These are phyloP conservation scores for Megacollybia platyphylla DNA, from an alignment of 1,284 basidiomycete genomes.

Conservation along the genomic window DNA sequence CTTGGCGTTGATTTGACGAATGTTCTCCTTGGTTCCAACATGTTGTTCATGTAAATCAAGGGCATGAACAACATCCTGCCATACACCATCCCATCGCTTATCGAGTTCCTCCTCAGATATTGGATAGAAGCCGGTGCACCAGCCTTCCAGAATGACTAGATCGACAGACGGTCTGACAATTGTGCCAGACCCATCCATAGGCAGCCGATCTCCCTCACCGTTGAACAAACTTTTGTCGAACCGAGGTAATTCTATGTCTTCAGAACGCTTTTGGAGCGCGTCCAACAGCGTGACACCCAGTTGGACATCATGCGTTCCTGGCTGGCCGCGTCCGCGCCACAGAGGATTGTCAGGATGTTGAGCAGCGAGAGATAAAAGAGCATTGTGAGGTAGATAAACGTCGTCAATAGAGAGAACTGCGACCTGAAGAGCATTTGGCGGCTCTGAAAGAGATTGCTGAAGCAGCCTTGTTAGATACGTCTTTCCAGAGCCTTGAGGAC, in stretches of 20 bases:
- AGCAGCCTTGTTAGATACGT: conserved; percentile 55
- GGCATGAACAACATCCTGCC: conserved; percentile 21
- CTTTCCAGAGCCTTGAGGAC: conserved; percentile 81
- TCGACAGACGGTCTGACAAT: conserved; percentile 47
- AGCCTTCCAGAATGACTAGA: conserved; percentile 82
- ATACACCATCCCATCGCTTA: conserved; percentile 23
- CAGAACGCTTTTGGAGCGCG: conserved; percentile 35
- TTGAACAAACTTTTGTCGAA: conserved; percentile 79
- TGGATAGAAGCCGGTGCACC: conserved; percentile 70
- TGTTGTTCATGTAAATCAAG: conserved; percentile 27
- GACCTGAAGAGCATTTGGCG: conserved; percentile 41
- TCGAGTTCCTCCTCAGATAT: conserved; percentile 34
- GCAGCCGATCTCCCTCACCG: conserved; percentile 76
- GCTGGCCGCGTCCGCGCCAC: conserved; percentile 70
- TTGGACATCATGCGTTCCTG: conserved; percentile 75
- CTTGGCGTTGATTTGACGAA: conserved; percentile 49
- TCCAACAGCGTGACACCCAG: conserved; percentile 46
- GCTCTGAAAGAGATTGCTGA: conserved; percentile 29
- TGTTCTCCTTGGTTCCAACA: conserved; percentile 29
- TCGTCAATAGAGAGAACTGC: conserved; percentile 77
- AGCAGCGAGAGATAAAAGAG: conserved; percentile 38
- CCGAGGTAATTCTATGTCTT: conserved; percentile 49
- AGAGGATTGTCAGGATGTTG: conserved; percentile 49
- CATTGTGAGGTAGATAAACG: conserved; percentile 65
- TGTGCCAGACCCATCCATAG: conserved; percentile 22